Percentiles rank a stretch among this genome's conserved stretches.
These are phyloP conservation scores for Penicillium coffeae DNA, from an alignment of 495 filamentous ascomycete genomes.

Conservation along the genomic window DNA sequence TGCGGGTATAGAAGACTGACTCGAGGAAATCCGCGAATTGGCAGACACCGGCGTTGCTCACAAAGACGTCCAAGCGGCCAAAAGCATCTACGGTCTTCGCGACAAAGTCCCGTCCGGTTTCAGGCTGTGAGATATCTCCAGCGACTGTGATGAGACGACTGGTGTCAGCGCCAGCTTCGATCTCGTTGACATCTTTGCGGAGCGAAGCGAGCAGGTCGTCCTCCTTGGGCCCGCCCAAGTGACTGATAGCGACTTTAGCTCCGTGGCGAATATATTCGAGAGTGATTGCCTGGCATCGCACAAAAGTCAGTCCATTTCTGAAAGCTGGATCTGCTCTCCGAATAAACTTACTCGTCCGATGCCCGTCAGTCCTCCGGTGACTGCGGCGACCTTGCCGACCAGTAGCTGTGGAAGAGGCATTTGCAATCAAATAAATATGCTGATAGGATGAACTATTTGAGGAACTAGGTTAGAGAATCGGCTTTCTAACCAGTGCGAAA, in stretches of 20 bases:
- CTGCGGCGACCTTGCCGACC: conserved; percentile 64
- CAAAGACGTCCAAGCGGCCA: conserved; percentile 69
- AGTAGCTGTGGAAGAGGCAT: conserved; percentile 52
- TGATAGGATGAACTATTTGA: neutral
- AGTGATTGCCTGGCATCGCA: conserved; percentile 53
- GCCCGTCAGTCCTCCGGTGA: conserved; percentile 72
- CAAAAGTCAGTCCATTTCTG: neutral
- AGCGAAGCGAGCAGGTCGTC: conserved; percentile 51
- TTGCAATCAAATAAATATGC: conserved; percentile 7
- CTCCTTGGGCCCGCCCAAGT: conserved; percentile 57
- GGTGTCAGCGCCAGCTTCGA: conserved; percentile 40
- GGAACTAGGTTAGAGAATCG: too few species aligned
- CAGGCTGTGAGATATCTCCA: conserved; percentile 64
- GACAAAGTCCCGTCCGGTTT: conserved; percentile 58
- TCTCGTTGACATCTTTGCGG: conserved; percentile 44
- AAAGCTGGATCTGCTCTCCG: neutral
- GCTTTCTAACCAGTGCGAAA: too few species aligned
- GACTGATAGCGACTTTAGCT: conserved; percentile 65
- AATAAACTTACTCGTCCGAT: conserved; percentile 55
- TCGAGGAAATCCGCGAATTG: conserved; percentile 78
- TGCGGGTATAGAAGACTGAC: conserved; percentile 28
- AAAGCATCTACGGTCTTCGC: conserved; percentile 54
- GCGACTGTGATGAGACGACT: conserved; percentile 52
- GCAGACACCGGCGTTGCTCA: conserved; percentile 86
- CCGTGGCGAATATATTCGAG: conserved; percentile 69